These are phyloP conservation scores for Periconia digitata DNA, from an alignment of 2,329 filamentous ascomycete species.

Conservation along the genomic window DNA sequence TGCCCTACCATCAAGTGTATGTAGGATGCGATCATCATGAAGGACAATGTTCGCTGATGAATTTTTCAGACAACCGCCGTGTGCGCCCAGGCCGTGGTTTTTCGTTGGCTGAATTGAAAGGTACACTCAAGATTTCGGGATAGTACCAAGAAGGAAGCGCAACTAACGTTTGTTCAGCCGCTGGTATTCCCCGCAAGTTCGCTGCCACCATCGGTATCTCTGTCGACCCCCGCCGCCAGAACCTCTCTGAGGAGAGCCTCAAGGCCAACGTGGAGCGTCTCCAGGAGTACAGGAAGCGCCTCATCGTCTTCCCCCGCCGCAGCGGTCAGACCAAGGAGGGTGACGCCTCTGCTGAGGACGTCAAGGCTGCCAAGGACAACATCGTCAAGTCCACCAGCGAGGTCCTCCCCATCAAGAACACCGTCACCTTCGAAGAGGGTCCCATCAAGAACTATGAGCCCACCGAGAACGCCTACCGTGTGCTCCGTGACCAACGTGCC, in stretches of 20 bases:
- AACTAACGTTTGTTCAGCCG: slow-evolving; percentile 64
- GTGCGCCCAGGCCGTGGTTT: slow-evolving; percentile 96
- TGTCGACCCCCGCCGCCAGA: slow-evolving; percentile 94
- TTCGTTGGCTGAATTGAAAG: slow-evolving; percentile 95
- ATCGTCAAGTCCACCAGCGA: slow-evolving; percentile 56
- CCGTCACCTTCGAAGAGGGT: slow-evolving; percentile 75
- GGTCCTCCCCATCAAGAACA: slow-evolving; percentile 72
- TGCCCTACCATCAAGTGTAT: slow-evolving; percentile 90
- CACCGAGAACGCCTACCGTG: slow-evolving; percentile 84
- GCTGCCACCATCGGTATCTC: slow-evolving; percentile 96
- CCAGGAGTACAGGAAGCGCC: slow-evolving; percentile 93
- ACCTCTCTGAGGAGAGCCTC: slow-evolving; percentile 94
- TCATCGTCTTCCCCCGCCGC: slow-evolving; percentile 98
- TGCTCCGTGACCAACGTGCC: slow-evolving; percentile 80
- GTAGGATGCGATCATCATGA: slow-evolving; percentile 7
- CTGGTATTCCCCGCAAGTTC: slow-evolving; percentile 90
- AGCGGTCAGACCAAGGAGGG: slow-evolving; percentile 89
- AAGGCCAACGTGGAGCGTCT: slow-evolving; percentile 95
- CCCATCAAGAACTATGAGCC: slow-evolving; percentile 69
- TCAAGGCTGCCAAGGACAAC: slow-evolving; percentile 68
- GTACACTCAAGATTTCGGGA: slow-evolving; percentile 55
- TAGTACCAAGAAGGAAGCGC: not conserved
- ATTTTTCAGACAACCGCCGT: slow-evolving; percentile 79
- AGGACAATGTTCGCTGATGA: slow-evolving; percentile 14
- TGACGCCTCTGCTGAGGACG: slow-evolving; percentile 81